These are phyloP conservation scores for Pilatotrama ljubarskyi DNA, from an alignment of 768 basidiomycete species.

Conservation along the genomic window DNA sequence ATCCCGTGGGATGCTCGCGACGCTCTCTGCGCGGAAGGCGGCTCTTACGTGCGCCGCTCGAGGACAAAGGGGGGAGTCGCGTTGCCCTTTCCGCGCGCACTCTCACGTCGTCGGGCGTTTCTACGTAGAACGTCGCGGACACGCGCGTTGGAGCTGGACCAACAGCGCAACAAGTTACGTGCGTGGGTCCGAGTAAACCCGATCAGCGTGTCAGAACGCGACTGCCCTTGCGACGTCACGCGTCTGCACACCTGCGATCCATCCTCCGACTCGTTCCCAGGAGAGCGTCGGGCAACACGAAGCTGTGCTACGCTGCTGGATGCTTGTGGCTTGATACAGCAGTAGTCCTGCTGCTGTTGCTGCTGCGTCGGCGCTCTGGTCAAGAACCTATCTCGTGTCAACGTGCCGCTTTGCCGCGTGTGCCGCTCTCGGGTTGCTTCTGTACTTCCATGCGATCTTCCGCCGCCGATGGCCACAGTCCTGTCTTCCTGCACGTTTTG, in stretches of 20 bases:
- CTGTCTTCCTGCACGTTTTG: background rate
- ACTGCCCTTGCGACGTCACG: background rate
- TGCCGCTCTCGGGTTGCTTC: background rate
- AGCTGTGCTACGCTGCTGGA: conserved; percentile 1
- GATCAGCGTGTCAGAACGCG: background rate
- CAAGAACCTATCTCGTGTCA: background rate
- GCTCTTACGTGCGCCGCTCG: background rate
- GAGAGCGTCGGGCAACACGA: background rate
- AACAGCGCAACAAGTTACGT: conserved; percentile 5
- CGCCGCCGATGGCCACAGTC: conserved; percentile 4
- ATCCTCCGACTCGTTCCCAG: background rate
- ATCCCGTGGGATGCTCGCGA: background rate
- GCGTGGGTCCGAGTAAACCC: conserved; percentile 6
- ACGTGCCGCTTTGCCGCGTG: background rate
- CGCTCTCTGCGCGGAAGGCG: background rate
- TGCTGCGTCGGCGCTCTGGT: background rate
- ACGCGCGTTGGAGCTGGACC: conserved; percentile 7
- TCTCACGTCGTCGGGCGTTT: conserved; percentile 1
- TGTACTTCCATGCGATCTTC: conserved; percentile 15
- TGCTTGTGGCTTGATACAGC: background rate
- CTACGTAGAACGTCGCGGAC: background rate
- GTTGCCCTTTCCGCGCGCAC: background rate
- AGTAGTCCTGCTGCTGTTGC: background rate
- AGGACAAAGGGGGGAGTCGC: background rate
- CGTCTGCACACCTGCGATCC: background rate